These are phyloP conservation scores for Fonsecaea multimorphosa DNA, from an alignment of 2,329 filamentous ascomycete species.

Conservation along the genomic window DNA sequence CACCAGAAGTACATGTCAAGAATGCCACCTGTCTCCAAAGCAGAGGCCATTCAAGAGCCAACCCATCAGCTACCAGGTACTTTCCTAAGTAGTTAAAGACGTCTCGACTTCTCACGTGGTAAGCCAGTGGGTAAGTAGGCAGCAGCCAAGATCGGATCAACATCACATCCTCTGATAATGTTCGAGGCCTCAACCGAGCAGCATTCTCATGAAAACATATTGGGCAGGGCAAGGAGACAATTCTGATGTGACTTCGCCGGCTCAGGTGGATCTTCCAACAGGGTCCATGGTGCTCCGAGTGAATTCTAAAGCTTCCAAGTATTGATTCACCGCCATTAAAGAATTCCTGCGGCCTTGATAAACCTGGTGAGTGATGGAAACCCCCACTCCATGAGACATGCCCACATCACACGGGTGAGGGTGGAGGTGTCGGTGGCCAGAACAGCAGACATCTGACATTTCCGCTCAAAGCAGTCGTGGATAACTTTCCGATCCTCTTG, in stretches of 20 bases:
- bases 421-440: not conserved
- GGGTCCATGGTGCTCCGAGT: not conserved
- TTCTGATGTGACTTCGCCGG: too few relatives aligned
- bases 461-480: not conserved
- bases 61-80: too few relatives aligned
- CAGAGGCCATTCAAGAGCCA: too few relatives aligned
- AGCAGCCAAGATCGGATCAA: not conserved
- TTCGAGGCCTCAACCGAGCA: too few relatives aligned
- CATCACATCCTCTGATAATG: too few relatives aligned
- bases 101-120: not conserved
- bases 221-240: too few relatives aligned
- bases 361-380: not conserved
- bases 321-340: not conserved
- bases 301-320: not conserved
- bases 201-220: too few relatives aligned
- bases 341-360: not conserved
- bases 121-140: not conserved
- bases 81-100: not conserved
- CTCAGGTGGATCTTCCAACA: too few relatives aligned
- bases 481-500: not conserved
- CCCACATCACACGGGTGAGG: not conserved
- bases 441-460: not conserved
- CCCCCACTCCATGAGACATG: not conserved
- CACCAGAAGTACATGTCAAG: too few relatives aligned
- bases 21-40: too few relatives aligned